Evolutionary conservation across 768 basidiomycete species (phyloP).

Genomic region (Cytidiella melzeri): DNA sequence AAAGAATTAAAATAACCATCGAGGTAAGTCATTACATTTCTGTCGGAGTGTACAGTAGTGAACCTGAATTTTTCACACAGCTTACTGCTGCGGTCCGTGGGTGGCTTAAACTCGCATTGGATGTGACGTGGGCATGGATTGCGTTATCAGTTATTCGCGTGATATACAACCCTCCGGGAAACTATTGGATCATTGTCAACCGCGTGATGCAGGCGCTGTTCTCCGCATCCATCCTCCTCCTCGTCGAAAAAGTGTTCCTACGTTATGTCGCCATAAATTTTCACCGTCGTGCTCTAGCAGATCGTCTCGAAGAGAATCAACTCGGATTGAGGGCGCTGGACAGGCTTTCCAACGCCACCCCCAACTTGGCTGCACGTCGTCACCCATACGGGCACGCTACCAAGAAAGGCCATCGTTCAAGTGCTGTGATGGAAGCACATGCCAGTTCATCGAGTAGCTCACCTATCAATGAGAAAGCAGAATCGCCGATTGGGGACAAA

Average conservation of each 20-base stretch:
- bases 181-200: constrained; percentile 65
- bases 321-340: constrained; percentile 67
- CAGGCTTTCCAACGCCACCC: constrained; percentile 61
- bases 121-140: constrained; percentile 71
- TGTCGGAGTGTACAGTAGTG: too few species aligned
- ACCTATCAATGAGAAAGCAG: constrained; percentile 10
- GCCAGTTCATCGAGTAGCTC: constrained; percentile 18
- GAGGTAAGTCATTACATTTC: constrained; percentile 40
- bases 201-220: constrained; percentile 63
- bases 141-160: constrained; percentile 56
- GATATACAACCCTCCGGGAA: constrained; percentile 51
- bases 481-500: constrained; percentile 10
- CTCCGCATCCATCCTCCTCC: constrained; percentile 35
- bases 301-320: constrained; percentile 65
- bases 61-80: constrained; percentile 26
- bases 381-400: constrained; percentile 26
- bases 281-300: constrained; percentile 69
- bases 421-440: background rate
- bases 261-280: constrained; percentile 79
- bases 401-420: constrained; percentile 36
- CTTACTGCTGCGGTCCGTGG: constrained; percentile 60
- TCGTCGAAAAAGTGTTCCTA: constrained; percentile 55
- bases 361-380: constrained; percentile 31
- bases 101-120: constrained; percentile 67
- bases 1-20: constrained; percentile 60